A percentile compares a stretch with the other conserved stretches of the same genome.
Conservation (phyloP, 2,329 filamentous ascomycete species). For the Fusarium sp. region DNA sequence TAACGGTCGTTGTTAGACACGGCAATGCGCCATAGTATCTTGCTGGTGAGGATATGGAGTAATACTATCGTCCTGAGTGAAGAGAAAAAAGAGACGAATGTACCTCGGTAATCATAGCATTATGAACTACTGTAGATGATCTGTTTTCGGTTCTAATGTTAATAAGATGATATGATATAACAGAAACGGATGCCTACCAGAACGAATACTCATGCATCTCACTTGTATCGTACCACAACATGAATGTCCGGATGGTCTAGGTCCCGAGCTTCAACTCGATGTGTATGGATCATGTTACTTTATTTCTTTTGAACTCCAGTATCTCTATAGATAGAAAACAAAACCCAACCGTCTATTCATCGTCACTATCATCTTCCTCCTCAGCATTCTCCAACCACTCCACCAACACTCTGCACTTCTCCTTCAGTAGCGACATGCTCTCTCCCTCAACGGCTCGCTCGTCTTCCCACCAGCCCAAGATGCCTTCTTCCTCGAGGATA, state of each 20-base stretch:
- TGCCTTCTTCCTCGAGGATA: conserved; percentile 88
- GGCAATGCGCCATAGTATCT: neutral
- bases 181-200: neutral
- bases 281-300: conserved; percentile 9
- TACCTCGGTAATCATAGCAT: neutral
- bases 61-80: neutral
- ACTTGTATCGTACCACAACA: neutral
- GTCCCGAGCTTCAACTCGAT: neutral
- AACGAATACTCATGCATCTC: neutral
- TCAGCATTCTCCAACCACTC: conserved; percentile 86
- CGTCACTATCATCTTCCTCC: conserved; percentile 72
- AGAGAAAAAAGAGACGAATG: neutral
- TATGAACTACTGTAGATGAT: neutral
- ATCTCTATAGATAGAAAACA: conserved; percentile 10
- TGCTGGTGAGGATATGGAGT: neutral
- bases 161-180: neutral
- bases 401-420: conserved; percentile 81
- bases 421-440: conserved; percentile 76
- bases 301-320: conserved; percentile 36
- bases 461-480: conserved; percentile 90
- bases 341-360: conserved; percentile 40
- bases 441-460: conserved; percentile 73
- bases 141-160: neutral
- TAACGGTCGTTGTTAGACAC: neutral
- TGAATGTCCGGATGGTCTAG: neutral